A percentile compares a stretch with the other conserved stretches of the same genome.
These are phyloP conservation scores for Aspergillus sp. DNA, from an alignment of 2,329 filamentous ascomycete species.

Conservation along the genomic window DNA sequence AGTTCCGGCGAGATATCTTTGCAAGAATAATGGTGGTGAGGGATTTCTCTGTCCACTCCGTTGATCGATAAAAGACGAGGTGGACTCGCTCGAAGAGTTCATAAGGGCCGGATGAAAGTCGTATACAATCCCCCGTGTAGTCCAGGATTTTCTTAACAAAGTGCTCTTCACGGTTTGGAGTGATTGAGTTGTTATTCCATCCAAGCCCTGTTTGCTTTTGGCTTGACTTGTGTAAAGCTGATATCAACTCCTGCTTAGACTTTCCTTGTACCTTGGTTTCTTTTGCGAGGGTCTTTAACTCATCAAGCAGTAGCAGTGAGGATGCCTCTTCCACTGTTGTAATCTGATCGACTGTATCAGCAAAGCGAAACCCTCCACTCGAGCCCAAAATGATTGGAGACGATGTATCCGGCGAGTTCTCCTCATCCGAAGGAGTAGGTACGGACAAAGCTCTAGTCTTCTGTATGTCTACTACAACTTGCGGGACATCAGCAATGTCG, in stretches of 20 bases:
- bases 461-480: slow-evolving; percentile 67
- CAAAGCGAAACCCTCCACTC: slow-evolving; percentile 68
- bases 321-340: slow-evolving; percentile 80
- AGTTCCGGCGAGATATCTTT: slow-evolving; percentile 82
- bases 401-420: slow-evolving; percentile 49
- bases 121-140: slow-evolving; percentile 78
- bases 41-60: slow-evolving; percentile 96
- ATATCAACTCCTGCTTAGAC: slow-evolving; percentile 78
- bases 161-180: slow-evolving; percentile 65
- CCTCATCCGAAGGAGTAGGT: slow-evolving; percentile 27
- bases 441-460: slow-evolving; percentile 55
- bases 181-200: slow-evolving; percentile 48
- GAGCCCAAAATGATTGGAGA: slow-evolving; percentile 47
- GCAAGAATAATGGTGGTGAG: slow-evolving; percentile 92
- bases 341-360: slow-evolving; percentile 75
- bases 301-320: slow-evolving; percentile 77
- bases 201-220: slow-evolving; percentile 73
- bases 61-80: slow-evolving; percentile 92
- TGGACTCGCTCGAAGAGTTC: slow-evolving; percentile 92
- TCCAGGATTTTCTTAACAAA: slow-evolving; percentile 75
- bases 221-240: slow-evolving; percentile 71
- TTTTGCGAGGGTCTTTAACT: slow-evolving; percentile 80
- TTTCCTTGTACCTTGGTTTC: slow-evolving; percentile 84
- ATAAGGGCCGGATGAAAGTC: slow-evolving; percentile 69
- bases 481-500: slow-evolving; percentile 73